A percentile compares a stretch with the other conserved stretches of the same genome.
phyloP scores from a whole-genome alignment of 257 asterid genomes.

The Vinca minor region DNA sequence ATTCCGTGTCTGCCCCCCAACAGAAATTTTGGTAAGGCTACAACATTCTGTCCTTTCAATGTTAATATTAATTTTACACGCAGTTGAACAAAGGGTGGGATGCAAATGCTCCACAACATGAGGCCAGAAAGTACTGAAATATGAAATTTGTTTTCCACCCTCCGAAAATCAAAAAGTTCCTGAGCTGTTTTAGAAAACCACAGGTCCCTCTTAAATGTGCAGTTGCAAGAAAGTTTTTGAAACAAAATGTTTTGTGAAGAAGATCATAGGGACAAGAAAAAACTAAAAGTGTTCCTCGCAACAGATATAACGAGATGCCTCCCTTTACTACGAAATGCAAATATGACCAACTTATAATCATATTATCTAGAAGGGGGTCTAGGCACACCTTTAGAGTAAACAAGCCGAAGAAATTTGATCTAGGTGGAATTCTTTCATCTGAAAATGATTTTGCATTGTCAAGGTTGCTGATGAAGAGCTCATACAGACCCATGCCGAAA shows the following conservation, averaged over 20 bases:
- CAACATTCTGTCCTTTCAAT: neutral
- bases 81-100: neutral
- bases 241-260: neutral
- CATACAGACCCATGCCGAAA: constrained; percentile 92
- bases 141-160: neutral
- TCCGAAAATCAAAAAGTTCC: neutral
- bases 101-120: neutral
- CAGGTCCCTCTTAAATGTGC: neutral
- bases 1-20: too few species aligned
- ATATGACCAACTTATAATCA: neutral
- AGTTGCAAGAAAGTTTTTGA: neutral
- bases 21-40: neutral
- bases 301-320: neutral
- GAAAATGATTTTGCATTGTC: constrained; percentile 49
- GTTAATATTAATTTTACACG: neutral
- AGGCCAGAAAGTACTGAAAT: neutral
- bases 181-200: neutral
- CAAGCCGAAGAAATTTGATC: constrained; percentile 70
- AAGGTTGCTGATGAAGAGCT: constrained; percentile 91
- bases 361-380: neutral
- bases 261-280: neutral
- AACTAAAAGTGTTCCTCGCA: neutral
- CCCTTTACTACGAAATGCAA: neutral
- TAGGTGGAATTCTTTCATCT: constrained; percentile 32
- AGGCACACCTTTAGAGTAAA: constrained; percentile 68